Evolutionary conservation across 768 basidiomycete genomes (phyloP), one percentile per base, ranked within the genome.

Genomic region (Tulasnella calospora): DNA sequence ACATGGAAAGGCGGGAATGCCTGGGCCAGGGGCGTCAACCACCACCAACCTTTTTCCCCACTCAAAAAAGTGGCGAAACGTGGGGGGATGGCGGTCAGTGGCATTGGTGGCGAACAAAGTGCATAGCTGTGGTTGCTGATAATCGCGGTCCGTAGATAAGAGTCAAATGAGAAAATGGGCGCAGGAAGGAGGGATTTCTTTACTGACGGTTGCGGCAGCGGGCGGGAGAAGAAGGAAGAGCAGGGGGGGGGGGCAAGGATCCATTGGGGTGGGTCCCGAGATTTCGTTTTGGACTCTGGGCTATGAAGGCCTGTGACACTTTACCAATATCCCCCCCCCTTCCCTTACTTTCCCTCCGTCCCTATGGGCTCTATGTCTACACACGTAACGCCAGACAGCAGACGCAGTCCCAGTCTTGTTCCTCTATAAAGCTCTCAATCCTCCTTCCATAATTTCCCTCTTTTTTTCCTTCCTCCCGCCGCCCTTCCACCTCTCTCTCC

Each of bases 271-370:
- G 61, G 61, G 61, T 5, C 61, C 61, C 61, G 27, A 67, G 61
- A 67, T 67, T 67, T 67, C 61, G 61, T 67, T 67, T 67, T 30
- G n/a, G 61, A 67, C 61, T 67, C 1, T 67, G 61, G 61, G 61
- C 61, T 67, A 67, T 67, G 61, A 67, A 67, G 61, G 61, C 61
- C 61, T 67, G 61, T 67, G 61, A 67, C 38, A 55, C 69, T 36
- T 76, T 46, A 7, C 46, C 38, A 41, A 55, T 36, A 21, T 71
- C 76, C 41, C 46, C 19, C 47, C 74, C 30, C 74, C 13, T 76
- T 19, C 78, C 73, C 38, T 67, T 21, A 9, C 47, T 44, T 30
- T 30, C 23, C 27, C 55, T 30, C 55, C 27, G 21, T 23, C 23
- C 55, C 55, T 57, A 3, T 51, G n/a, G 15, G 51, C 33, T 30